Conservation (phyloP, 192 early-diverging fungal species). For the Podila clonocystis region DNA sequence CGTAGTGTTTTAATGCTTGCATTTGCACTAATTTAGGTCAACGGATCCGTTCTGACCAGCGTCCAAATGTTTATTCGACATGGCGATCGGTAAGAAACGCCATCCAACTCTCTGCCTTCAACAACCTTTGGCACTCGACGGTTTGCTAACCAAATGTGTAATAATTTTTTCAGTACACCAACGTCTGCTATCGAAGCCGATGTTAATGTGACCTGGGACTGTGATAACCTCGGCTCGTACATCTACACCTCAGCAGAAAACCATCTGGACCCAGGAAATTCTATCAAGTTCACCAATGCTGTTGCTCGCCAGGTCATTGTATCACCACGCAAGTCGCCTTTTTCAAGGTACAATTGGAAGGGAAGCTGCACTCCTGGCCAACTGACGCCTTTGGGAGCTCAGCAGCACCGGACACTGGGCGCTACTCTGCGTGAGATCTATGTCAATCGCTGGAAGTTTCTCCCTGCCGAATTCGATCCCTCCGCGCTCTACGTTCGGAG, state of each 20-base stretch:
- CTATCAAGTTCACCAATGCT: not conserved
- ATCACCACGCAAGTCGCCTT: slow-evolving; percentile 6
- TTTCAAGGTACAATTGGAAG: slow-evolving; percentile 13
- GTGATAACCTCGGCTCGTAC: not conserved
- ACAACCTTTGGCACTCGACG: no score
- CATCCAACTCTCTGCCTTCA: no score
- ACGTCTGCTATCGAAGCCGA: not conserved
- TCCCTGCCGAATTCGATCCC: slow-evolving; percentile 5
- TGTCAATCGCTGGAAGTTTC: slow-evolving; percentile 10
- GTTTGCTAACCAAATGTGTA: no score
- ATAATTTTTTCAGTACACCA: not conserved
- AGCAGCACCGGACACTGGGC: slow-evolving; percentile 17
- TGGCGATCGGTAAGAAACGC: slow-evolving; percentile 14
- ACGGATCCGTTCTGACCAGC: slow-evolving; percentile 6
- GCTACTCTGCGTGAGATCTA: slow-evolving; percentile 13
- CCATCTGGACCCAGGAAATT: not conserved
- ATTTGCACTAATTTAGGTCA: not conserved
- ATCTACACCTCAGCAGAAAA: not conserved
- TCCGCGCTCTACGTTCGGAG: not conserved
- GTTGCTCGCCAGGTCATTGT: not conserved
- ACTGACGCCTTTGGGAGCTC: slow-evolving; percentile 16
- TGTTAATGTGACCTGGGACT: not conserved
- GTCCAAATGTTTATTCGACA: slow-evolving; percentile 28
- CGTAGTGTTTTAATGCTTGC: no score
- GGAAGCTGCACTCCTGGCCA: slow-evolving; percentile 20